Conservation (phyloP, 1,139 yeast species). For the Geotrichum citri-aurantii region DNA sequence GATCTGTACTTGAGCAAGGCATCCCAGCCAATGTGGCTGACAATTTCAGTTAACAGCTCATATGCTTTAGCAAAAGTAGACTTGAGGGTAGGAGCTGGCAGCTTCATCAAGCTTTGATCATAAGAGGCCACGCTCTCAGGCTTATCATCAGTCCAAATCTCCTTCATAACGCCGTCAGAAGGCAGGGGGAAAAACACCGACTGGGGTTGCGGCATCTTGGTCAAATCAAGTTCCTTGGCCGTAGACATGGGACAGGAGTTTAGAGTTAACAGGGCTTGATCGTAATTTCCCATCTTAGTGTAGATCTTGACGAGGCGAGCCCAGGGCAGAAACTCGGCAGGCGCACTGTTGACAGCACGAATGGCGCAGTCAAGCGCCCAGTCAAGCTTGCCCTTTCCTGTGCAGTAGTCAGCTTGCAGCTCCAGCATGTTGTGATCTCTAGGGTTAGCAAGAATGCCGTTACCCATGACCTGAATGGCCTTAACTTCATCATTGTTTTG, state of each 20-base stretch:
- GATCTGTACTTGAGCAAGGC: conserved; percentile 73
- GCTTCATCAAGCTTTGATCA: conserved; percentile 60
- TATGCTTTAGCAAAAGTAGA: conserved; percentile 79
- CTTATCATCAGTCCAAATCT: conserved; percentile 43
- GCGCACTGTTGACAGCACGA: conserved; percentile 72
- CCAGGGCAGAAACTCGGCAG: conserved; percentile 86
- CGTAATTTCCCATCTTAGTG: conserved; percentile 62
- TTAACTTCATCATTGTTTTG: conserved; percentile 68
- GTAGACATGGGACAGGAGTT: conserved; percentile 92
- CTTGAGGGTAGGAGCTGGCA: conserved; percentile 72
- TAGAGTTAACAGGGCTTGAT: conserved; percentile 71
- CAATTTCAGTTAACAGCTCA: conserved; percentile 66
- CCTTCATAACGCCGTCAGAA: conserved; percentile 56
- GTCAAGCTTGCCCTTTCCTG: conserved; percentile 58
- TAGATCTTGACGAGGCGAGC: conserved; percentile 65
- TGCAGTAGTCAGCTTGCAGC: conserved; percentile 67
- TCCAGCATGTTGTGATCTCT: conserved; percentile 55
- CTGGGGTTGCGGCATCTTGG: conserved; percentile 57
- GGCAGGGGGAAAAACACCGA: conserved; percentile 74
- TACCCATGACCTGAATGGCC: conserved; percentile 64
- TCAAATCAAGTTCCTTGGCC: conserved; percentile 50
- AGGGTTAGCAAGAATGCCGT: conserved; percentile 50
- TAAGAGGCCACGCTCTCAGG: conserved; percentile 34
- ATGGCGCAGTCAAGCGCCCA: conserved; percentile 70
- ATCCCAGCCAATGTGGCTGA: conserved; percentile 80